A percentile compares a stretch with the other conserved stretches of the same genome.
These are phyloP conservation scores for Neurospora pannonica DNA, from an alignment of 495 filamentous ascomycete species.

Conservation along the genomic window DNA sequence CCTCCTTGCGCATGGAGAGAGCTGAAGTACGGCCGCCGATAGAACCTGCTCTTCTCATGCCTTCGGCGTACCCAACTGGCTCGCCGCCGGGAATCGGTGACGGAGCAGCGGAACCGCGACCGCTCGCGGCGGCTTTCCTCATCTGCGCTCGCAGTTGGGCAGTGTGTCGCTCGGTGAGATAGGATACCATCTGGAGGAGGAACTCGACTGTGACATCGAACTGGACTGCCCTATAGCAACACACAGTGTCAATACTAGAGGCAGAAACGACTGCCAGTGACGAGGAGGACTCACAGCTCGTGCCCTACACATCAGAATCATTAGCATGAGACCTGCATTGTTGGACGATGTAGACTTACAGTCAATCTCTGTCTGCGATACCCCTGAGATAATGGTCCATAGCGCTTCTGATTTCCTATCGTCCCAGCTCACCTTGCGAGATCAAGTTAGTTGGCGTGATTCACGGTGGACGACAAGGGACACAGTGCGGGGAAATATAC, in stretches of 20 bases:
- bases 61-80: conserved; percentile 37
- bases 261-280: neutral
- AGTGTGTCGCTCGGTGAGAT: conserved; percentile 86
- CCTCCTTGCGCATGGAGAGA: conserved; percentile 56
- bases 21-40: conserved; percentile 52
- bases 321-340: conserved; percentile 1
- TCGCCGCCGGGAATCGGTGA: conserved; percentile 44
- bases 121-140: conserved; percentile 49
- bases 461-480: neutral
- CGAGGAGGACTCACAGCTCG: conserved; percentile 50
- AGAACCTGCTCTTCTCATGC: conserved; percentile 49
- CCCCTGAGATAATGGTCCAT: conserved; percentile 80
- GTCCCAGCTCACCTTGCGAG: conserved; percentile 45
- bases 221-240: conserved; percentile 27
- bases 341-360: conserved; percentile 46
- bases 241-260: conserved; percentile 13
- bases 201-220: conserved; percentile 72
- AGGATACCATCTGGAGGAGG: conserved; percentile 86
- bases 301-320: conserved; percentile 50
- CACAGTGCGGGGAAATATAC: conserved; percentile 39
- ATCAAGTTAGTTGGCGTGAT: conserved; percentile 1
- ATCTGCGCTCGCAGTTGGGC: conserved; percentile 86
- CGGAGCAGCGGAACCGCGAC: conserved; percentile 36
- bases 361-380: conserved; percentile 69
- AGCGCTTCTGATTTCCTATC: conserved; percentile 72